These are phyloP conservation scores for Petasospora fabianii DNA, from an alignment of 1,139 yeast genomes.

Conservation along the genomic window DNA sequence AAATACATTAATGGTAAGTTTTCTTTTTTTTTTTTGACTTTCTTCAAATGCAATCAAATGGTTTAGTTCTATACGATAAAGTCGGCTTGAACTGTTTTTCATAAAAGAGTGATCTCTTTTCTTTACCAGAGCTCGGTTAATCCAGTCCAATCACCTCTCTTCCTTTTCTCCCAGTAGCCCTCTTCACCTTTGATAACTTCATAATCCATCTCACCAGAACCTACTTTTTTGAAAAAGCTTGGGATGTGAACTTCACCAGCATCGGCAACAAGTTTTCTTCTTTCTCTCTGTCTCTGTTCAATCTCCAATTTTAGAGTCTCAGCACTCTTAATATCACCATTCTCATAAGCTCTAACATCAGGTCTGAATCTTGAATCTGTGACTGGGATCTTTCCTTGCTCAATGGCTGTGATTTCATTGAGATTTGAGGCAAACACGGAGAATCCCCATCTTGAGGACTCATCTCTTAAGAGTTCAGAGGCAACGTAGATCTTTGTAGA, in stretches of 20 bases:
- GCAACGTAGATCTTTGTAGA: constrained; percentile 54
- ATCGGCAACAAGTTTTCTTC: constrained; percentile 60
- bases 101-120: too few species aligned
- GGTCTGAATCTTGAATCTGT: constrained; percentile 91
- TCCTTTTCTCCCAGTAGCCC: constrained; percentile 81
- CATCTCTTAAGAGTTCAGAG: constrained; percentile 58
- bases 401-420: constrained; percentile 73
- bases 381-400: constrained; percentile 62
- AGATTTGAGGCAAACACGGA: constrained; percentile 77
- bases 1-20: too few species aligned
- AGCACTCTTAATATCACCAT: constrained; percentile 65
- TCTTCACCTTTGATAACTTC: constrained; percentile 54
- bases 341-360: constrained; percentile 70
- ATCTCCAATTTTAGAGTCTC: constrained; percentile 62
- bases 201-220: constrained; percentile 44
- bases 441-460: constrained; percentile 74
- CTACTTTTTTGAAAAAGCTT: constrained; percentile 52
- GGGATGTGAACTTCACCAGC: constrained; percentile 49
- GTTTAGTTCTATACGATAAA: too few species aligned
- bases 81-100: too few species aligned
- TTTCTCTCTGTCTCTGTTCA: constrained; percentile 76
- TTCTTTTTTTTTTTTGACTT: too few species aligned
- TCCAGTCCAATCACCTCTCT: constrained; percentile 55
- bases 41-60: too few species aligned
- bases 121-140: constrained; percentile 50